A percentile compares a stretch with the other conserved stretches of the same genome.
Evolutionary conservation across 139 green algal genomes (phyloP).

Genomic region (Tetratostichococcus sp.): DNA sequence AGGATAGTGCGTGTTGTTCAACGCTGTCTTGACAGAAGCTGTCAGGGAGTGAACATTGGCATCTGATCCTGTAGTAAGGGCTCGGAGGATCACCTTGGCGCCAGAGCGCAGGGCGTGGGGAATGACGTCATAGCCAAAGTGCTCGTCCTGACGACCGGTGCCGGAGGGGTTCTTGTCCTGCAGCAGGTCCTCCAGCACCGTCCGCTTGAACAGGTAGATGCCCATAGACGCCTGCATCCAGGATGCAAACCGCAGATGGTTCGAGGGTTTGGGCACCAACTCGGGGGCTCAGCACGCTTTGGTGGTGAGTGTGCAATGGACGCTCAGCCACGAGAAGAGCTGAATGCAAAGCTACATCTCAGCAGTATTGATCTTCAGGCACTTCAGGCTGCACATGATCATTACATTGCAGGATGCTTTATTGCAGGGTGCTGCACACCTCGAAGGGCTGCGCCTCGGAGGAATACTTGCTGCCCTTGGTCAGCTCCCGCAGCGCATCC

Average conservation of each 20-base stretch:
- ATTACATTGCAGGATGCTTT: too few species aligned
- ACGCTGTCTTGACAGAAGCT: too few species aligned
- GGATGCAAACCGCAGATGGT: not conserved
- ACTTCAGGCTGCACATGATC: too few species aligned
- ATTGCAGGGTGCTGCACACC: too few species aligned
- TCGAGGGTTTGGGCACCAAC: not conserved
- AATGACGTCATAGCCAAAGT: constrained; percentile 82
- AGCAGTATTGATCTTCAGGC: too few species aligned
- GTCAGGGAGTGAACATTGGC: too few species aligned
- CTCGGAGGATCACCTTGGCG: constrained; percentile 40
- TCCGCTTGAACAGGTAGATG: constrained; percentile 77
- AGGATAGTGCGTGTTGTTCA: too few species aligned
- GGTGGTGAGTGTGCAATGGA: too few species aligned
- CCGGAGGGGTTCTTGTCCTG: constrained; percentile 28
- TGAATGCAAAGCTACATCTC: too few species aligned
- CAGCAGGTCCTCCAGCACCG: constrained; percentile 49
- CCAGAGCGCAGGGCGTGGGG: constrained; percentile 60
- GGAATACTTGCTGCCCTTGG: constrained; percentile 12
- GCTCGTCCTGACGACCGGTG: constrained; percentile 26
- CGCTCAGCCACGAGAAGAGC: too few species aligned
- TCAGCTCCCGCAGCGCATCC: constrained; percentile 21
- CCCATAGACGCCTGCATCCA: constrained; percentile 78
- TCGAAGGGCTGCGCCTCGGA: constrained; percentile 20
- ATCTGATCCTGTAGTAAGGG: too few species aligned
- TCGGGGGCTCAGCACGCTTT: too few species aligned